A percentile compares a stretch with the other conserved stretches of the same genome.
These are phyloP conservation scores for cucumber (Cucumis sativus) DNA, from an alignment of 306 rosid genomes.

Conservation along the genomic window DNA sequence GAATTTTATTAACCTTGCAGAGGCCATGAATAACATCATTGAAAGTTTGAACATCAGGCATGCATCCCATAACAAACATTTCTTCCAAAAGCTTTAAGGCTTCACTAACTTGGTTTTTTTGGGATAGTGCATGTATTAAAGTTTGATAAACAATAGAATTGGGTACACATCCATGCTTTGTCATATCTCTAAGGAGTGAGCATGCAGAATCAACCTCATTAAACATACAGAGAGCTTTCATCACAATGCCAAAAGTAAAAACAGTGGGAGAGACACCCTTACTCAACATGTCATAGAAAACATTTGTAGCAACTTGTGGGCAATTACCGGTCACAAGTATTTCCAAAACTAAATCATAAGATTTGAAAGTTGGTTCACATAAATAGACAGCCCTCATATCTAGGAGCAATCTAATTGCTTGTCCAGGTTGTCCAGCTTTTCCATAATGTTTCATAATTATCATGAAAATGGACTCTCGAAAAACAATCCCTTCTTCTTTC, in stretches of 20 bases:
- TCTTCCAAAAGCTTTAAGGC: constrained; percentile 71
- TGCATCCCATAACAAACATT: constrained; percentile 85
- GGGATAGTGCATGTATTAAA: constrained; percentile 62
- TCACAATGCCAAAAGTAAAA: constrained; percentile 59
- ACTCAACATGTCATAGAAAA: constrained; percentile 79
- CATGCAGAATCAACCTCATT: constrained; percentile 82
- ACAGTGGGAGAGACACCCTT: constrained; percentile 63
- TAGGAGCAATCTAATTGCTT: constrained; percentile 69
- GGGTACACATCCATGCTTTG: constrained; percentile 84
- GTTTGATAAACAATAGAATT: constrained; percentile 80
- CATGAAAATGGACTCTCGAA: constrained; percentile 68
- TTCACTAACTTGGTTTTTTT: constrained; percentile 48
- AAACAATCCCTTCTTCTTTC: constrained; percentile 55
- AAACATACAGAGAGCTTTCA: constrained; percentile 68
- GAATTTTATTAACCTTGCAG: constrained; percentile 42
- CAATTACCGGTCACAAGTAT: constrained; percentile 61
- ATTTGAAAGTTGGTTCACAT: constrained; percentile 53
- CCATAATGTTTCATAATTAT: constrained; percentile 63
- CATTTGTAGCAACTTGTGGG: constrained; percentile 50
- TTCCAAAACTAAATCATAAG: constrained; percentile 73
- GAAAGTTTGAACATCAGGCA: constrained; percentile 84
- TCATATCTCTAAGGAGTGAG: constrained; percentile 75
- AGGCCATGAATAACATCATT: constrained; percentile 72
- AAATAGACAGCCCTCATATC: constrained; percentile 66
- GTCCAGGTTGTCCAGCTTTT: constrained; percentile 71